These are phyloP conservation scores for Penicillium lividum DNA, from an alignment of 495 filamentous ascomycete species.

Conservation along the genomic window DNA sequence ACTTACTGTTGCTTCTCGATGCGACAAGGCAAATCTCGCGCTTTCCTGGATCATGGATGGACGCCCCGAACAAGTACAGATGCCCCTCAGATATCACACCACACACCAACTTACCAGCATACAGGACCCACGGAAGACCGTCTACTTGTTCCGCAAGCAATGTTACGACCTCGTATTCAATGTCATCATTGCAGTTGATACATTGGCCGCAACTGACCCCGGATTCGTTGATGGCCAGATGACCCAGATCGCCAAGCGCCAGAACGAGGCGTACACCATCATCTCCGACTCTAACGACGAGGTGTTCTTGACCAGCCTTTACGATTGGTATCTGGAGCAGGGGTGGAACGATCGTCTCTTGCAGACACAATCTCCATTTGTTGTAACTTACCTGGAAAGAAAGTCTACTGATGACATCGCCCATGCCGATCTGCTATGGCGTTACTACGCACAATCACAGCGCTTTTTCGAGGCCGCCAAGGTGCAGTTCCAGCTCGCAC, in stretches of 20 bases:
- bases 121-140: constrained; percentile 65
- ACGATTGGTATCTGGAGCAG: constrained; percentile 91
- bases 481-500: constrained; percentile 81
- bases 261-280: constrained; percentile 81
- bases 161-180: constrained; percentile 84
- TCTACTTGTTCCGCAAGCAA: constrained; percentile 68
- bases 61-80: constrained; percentile 49
- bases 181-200: constrained; percentile 75
- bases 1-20: constrained; percentile 74
- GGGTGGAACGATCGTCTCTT: constrained; percentile 82
- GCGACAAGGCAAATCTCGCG: constrained; percentile 81
- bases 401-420: constrained; percentile 65
- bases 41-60: constrained; percentile 73
- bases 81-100: not conserved
- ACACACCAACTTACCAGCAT: constrained; percentile 12
- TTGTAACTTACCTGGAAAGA: constrained; percentile 81
- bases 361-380: constrained; percentile 75
- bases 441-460: constrained; percentile 77
- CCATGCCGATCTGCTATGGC: constrained; percentile 90
- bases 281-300: constrained; percentile 85
- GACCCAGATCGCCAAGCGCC: constrained; percentile 71
- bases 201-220: constrained; percentile 60
- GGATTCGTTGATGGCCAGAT: constrained; percentile 75
- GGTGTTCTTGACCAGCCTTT: constrained; percentile 89
- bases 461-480: constrained; percentile 81